Base-by-base conservation (phyloP, 371 early-diverging fungal genomes). In the Mortierella sp. region DNA sequence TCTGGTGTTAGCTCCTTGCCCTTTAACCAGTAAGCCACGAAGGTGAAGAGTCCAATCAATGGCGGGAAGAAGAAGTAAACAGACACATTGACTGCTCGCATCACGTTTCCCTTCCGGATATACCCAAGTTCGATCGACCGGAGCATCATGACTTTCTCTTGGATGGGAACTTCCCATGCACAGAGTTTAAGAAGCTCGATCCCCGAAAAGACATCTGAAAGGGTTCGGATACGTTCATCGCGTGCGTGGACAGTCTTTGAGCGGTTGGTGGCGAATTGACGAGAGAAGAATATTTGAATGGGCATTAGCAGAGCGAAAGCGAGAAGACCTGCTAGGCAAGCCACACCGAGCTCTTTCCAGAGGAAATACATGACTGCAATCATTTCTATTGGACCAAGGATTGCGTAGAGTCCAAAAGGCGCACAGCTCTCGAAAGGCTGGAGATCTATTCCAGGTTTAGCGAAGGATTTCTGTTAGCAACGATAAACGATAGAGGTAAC, bases 281-380 rank as follows among this genome's bases (percentile, higher is more conserved):
- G 74, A 2, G 79, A 81, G 68, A 84, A 84, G 51, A 61, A 73
- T 22, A 66, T 64, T 51, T 86, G 83, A 22, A 88, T 59, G 18
- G 85, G 80, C 66, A 86, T 65, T 16, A 85, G 63, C 24, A 86
- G n/a, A 3, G 81, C 71, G 87, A 93, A 89, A 43, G 89, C 86
- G 26, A 85, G 80, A n/a, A 92, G 84, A 12, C 93, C 93, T 3
- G 89, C 88, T 70, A 92, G 85, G 43, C 90, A 86, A 10, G 91
- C 80, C 5, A 84, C 83, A 0, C 89, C 92, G 43, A 93, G 85
- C 5, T 89, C 85, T 14, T 73, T 69, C 86, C 91, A 91, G 47
- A 93, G 81, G 61, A 92, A 88, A 73, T 85, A 86, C 62, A 92
- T 85, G n/a, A 90, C 86, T 2, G 81, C 32, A 18, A 78, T 71